phyloP scores from a whole-genome alignment of 2,329 filamentous ascomycete genomes.

The Clarireedia hainanense region DNA sequence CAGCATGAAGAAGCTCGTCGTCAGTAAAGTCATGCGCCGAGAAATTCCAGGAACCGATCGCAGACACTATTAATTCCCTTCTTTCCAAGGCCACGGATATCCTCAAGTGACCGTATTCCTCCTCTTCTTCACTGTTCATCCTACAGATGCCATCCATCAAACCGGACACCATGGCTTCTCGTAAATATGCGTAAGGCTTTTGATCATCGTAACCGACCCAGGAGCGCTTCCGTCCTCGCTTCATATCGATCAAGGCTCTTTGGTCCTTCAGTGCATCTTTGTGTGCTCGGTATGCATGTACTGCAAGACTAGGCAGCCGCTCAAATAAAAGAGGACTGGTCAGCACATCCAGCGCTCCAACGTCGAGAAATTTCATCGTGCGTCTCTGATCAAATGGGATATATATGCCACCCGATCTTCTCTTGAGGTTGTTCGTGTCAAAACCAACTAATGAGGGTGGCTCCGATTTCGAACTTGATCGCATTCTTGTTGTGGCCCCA shows the following conservation, averaged over 20 bases:
- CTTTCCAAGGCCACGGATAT: conserved; percentile 61
- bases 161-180: conserved; percentile 88
- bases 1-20: conserved; percentile 80
- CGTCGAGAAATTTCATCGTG: conserved; percentile 69
- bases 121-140: conserved; percentile 46
- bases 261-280: conserved; percentile 70
- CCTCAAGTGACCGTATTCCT: conserved; percentile 55
- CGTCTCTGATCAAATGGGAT: conserved; percentile 38
- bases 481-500: conserved; percentile 12
- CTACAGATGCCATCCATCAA: conserved; percentile 87
- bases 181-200: conserved; percentile 79
- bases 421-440: neutral
- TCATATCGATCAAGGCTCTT: conserved; percentile 61
- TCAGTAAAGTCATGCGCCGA: conserved; percentile 84
- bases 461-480: conserved; percentile 16
- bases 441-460: conserved; percentile 8
- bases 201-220: conserved; percentile 85
- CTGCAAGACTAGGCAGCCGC: conserved; percentile 65
- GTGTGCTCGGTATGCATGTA: conserved; percentile 77
- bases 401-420: conserved; percentile 19
- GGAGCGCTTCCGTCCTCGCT: conserved; percentile 73
- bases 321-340: conserved; percentile 69
- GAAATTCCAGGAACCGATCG: conserved; percentile 74
- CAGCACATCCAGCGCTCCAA: conserved; percentile 80
- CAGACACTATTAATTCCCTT: conserved; percentile 53